A percentile compares a stretch with the other conserved stretches of the same genome.
Evolutionary conservation across 176 grass and related monocot species (phyloP).

Genomic region (Bromus sterilis): DNA sequence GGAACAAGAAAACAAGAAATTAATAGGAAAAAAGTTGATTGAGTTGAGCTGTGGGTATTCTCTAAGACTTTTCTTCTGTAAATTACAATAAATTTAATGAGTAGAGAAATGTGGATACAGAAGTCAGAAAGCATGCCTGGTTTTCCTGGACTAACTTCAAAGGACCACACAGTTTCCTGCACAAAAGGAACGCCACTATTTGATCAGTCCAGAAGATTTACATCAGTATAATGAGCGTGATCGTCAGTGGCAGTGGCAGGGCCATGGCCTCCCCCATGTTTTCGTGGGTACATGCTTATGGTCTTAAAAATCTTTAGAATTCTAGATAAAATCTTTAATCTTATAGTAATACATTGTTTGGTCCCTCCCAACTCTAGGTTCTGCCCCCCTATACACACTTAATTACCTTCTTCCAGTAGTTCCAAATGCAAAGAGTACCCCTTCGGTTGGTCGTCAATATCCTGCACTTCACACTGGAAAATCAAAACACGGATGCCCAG

Average conservation of each 20-base stretch:
- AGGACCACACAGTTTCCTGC: neutral
- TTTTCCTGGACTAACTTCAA: neutral
- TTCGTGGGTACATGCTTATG: no score
- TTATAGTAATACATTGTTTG: no score
- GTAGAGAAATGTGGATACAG: neutral
- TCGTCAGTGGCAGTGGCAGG: no score
- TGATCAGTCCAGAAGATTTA: neutral
- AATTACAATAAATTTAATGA: neutral
- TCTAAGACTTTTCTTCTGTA: neutral
- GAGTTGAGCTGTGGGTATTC: neutral
- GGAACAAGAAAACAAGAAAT: no score
- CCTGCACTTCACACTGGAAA: neutral
- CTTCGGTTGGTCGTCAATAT: neutral
- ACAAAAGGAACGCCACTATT: neutral
- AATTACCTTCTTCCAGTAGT: neutral
- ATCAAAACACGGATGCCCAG: neutral
- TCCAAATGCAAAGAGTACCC: neutral
- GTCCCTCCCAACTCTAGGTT: no score
- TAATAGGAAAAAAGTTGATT: neutral
- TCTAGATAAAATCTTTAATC: no score
- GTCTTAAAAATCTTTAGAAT: no score
- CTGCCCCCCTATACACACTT: no score
- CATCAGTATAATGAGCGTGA: no score
- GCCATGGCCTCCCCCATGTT: no score
- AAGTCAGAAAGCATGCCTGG: neutral